Conservation (phyloP, 2,329 filamentous ascomycete species). For the Nigrospora sphaerica region DNA sequence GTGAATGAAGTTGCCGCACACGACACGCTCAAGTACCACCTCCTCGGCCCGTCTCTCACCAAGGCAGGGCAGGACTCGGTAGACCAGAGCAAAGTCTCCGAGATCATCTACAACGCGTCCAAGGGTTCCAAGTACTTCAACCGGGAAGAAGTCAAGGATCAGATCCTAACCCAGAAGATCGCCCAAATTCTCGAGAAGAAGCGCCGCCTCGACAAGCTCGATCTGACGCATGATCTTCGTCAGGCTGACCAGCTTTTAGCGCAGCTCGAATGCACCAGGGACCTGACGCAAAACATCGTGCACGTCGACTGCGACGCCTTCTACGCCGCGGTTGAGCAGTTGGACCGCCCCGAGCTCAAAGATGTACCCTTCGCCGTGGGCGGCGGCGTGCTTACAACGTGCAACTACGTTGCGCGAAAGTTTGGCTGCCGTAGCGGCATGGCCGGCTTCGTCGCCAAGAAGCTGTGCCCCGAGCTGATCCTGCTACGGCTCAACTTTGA, state of each 20-base stretch:
- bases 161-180: conserved; percentile 79
- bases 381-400: conserved; percentile 55
- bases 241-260: conserved; percentile 75
- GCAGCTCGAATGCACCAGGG: conserved; percentile 70
- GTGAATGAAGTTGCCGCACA: conserved; percentile 19
- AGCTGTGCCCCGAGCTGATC: conserved; percentile 81
- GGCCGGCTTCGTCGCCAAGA: conserved; percentile 92
- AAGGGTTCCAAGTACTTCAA: conserved; percentile 96
- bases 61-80: conserved; percentile 91
- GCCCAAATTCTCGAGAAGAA: conserved; percentile 71
- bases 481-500: conserved; percentile 79
- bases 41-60: conserved; percentile 83
- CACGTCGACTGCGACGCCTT: conserved; percentile 98
- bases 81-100: conserved; percentile 90
- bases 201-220: conserved; percentile 63
- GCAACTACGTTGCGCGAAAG: conserved; percentile 83
- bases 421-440: conserved; percentile 92
- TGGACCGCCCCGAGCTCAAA: conserved; percentile 77
- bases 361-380: conserved; percentile 89
- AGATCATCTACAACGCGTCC: conserved; percentile 94
- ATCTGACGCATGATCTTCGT: conserved; percentile 65
- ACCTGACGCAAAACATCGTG: conserved; percentile 77
- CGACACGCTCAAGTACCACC: conserved; percentile 74
- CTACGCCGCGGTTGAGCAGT: conserved; percentile 87
- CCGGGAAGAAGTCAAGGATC: conserved; percentile 79